phyloP scores from a whole-genome alignment of 2,329 filamentous ascomycete genomes.

The Xylaria sp. region DNA sequence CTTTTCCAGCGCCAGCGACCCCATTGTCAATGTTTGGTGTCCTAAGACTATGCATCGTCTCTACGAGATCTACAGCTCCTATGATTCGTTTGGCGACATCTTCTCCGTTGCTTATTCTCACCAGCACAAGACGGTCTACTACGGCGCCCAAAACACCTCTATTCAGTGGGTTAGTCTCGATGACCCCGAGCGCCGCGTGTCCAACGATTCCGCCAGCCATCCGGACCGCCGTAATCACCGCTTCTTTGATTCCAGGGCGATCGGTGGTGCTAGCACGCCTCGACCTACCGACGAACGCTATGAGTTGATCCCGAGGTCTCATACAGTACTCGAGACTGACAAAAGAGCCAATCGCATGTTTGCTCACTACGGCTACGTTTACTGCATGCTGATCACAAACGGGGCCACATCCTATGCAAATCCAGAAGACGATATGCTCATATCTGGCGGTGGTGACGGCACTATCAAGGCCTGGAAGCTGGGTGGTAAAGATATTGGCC shows the following conservation, averaged over 20 bases:
- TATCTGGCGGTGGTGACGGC: conserved; percentile 90
- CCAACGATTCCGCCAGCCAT: conserved; percentile 61
- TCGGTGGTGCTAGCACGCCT: conserved; percentile 75
- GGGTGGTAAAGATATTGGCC: conserved; percentile 38
- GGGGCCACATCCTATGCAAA: conserved; percentile 63
- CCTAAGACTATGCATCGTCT: conserved; percentile 68
- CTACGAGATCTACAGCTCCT: conserved; percentile 86
- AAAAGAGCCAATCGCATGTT: conserved; percentile 77
- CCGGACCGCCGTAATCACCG: conserved; percentile 73
- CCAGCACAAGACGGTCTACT: conserved; percentile 74
- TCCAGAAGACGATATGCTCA: conserved; percentile 70
- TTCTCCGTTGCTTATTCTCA: conserved; percentile 90
- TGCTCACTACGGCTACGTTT: conserved; percentile 92
- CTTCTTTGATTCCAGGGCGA: conserved; percentile 88
- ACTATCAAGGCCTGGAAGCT: conserved; percentile 92
- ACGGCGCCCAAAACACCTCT: conserved; percentile 89
- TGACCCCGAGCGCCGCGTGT: conserved; percentile 54
- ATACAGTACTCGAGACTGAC: conserved; percentile 70
- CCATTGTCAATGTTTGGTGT: conserved; percentile 91
- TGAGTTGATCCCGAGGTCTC: conserved; percentile 48
- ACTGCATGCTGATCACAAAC: conserved; percentile 85
- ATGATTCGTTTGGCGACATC: conserved; percentile 87
- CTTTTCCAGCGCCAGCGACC: conserved; percentile 90
- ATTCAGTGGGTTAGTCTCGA: conserved; percentile 87
- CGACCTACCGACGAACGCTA: conserved; percentile 59